Percentiles rank a stretch among this genome's conserved stretches.
These are phyloP conservation scores for Lactifluus pinguis DNA, from an alignment of 768 basidiomycete species.

Conservation along the genomic window DNA sequence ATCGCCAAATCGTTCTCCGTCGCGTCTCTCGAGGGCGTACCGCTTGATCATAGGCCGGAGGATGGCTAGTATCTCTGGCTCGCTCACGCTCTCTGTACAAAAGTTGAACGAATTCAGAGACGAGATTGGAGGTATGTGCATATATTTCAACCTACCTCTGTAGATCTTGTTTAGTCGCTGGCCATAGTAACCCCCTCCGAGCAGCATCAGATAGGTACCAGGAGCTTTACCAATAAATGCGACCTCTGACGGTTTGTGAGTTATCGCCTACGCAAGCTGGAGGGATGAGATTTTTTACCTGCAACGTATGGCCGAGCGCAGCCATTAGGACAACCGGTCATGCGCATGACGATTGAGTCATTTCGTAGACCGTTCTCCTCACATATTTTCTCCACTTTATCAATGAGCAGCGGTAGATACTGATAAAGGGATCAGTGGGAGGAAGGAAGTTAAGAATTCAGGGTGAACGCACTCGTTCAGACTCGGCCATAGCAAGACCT, in stretches of 20 bases:
- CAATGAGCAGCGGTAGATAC: conserved; percentile 88
- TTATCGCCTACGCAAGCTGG: not conserved
- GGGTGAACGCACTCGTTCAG: conserved; percentile 45
- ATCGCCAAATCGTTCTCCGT: conserved; percentile 92
- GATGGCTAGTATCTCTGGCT: conserved; percentile 86
- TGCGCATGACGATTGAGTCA: conserved; percentile 95
- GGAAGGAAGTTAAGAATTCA: not conserved
- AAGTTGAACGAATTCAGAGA: conserved; percentile 6
- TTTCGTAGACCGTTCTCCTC: conserved; percentile 90
- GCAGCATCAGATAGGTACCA: conserved; percentile 86
- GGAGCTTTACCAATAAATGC: conserved; percentile 97
- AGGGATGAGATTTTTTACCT: conserved; percentile 37
- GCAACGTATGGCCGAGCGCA: conserved; percentile 92
- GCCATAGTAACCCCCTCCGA: conserved; percentile 93
- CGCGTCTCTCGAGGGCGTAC: conserved; percentile 78
- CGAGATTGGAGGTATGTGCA: not conserved
- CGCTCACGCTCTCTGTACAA: conserved; percentile 69
- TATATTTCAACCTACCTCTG: conserved; percentile 41
- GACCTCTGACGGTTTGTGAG: conserved; percentile 47
- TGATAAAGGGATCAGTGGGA: conserved; percentile 24
- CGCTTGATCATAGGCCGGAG: conserved; percentile 89
- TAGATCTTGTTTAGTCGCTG: conserved; percentile 96
- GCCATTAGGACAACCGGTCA: conserved; percentile 96
- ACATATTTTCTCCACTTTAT: conserved; percentile 94
- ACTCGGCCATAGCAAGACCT: conserved; percentile 74